phyloP scores from a whole-genome alignment of 2,329 filamentous ascomycete species.

The Cladophialophora psammophila region DNA sequence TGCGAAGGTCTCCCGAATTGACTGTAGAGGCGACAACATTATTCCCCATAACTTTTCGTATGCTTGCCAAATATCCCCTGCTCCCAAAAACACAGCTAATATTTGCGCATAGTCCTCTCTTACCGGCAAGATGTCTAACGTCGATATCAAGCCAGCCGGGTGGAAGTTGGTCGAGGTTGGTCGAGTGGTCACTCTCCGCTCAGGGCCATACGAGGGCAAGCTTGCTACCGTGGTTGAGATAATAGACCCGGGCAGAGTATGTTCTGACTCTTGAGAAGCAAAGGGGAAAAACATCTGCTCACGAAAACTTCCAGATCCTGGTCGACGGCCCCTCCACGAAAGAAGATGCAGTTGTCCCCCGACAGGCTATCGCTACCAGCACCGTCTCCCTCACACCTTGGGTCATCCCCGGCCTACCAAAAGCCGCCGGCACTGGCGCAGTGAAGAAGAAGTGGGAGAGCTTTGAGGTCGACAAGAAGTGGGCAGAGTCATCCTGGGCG shows the following conservation, averaged over 20 bases:
- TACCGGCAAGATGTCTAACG: slow-evolving; percentile 70
- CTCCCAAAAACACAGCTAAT: slow-evolving; percentile 24
- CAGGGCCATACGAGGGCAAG: slow-evolving; percentile 81
- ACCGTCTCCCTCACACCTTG: slow-evolving; percentile 88
- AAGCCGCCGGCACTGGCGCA: slow-evolving; percentile 79
- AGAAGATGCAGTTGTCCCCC: slow-evolving; percentile 78
- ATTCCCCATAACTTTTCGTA: slow-evolving; percentile 30
- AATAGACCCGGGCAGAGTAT: slow-evolving; percentile 99
- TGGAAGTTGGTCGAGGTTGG: slow-evolving; percentile 99
- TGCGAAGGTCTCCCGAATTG: slow-evolving; percentile 1
- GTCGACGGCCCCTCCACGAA: slow-evolving; percentile 91
- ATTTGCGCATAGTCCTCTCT: slow-evolving; percentile 28
- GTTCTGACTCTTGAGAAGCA: slow-evolving; percentile 54
- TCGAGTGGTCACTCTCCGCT: slow-evolving; percentile 91
- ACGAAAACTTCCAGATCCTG: slow-evolving; percentile 71
- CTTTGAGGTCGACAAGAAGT: slow-evolving; percentile 90
- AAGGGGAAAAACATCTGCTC: slow-evolving; percentile 7
- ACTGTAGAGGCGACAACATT: slow-evolving; percentile 23
- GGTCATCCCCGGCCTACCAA: slow-evolving; percentile 84
- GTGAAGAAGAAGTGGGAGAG: slow-evolving; percentile 92
- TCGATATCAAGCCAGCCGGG: slow-evolving; percentile 79
- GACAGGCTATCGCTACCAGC: slow-evolving; percentile 83
- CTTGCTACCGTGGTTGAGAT: slow-evolving; percentile 97
- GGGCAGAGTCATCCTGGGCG: slow-evolving; percentile 88
- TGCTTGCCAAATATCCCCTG: slow-evolving; percentile 11